Evolutionary conservation across 495 filamentous ascomycete species (phyloP), one percentile per base, ranked within the genome.

Genomic region (Lasiosphaeria ovina): DNA sequence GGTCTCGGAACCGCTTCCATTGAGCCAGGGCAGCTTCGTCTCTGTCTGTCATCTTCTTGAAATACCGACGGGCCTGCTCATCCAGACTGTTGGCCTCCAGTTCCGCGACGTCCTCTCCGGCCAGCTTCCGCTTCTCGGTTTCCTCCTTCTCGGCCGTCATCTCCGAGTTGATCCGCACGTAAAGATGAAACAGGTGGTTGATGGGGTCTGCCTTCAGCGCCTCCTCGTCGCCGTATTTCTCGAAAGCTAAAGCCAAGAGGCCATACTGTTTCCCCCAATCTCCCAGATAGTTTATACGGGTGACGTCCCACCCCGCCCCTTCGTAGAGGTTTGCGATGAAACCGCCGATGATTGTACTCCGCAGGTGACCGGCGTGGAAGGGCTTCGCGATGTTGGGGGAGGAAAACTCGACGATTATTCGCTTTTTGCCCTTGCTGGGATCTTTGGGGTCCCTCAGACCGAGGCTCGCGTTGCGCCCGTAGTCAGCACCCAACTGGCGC

Each of bases 21-120:
- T 89, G 77, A 45, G 85, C 87, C 49, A 96, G 76, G 2, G 90
- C 93, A 17, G 85, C 85, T 56, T 81, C 72, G 62, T 97, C 87
- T 17, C 89, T 84, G 65, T 93, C 87, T 45, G 90, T 89, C 90
- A 98, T 95, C 64, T 86, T 85, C 74, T 90, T 93, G 81, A 98
- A 98, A 75, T 96, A 97, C 40, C 87, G 72, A 48, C 80, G 81
- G 59, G 84, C 84, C 70, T 86, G 79, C 66, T 86, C 82, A 61
- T 86, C 91, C 11, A 83, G 65, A 59, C 83, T 79, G 54, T 83
- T 74, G 36, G 72, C 73, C 62, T 82, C 74, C 12, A 81, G 73
- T 44, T 77, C 71, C 8, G 72, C 68, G 1, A 79, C 77, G 17
- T 79, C 77, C 65, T 83, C 84, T 52, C 77, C 81, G 42, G 77